Evolutionary conservation across 441 rosid genomes (phyloP).

Genomic region (Eruca vesicaria): DNA sequence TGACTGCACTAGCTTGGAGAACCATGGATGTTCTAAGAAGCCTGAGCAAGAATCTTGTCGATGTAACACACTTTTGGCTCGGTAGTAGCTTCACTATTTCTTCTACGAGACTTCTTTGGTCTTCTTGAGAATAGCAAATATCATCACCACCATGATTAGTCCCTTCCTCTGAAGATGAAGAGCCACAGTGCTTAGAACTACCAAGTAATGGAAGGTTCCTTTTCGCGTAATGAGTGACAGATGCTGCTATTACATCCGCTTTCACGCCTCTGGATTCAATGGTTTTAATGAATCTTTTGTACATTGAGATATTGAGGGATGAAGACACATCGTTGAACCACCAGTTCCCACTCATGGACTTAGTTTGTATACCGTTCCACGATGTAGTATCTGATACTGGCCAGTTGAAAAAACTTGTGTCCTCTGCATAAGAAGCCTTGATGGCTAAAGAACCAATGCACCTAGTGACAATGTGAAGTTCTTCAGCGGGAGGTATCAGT

Average conservation of each 20-base stretch:
- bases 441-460: constrained; percentile 75
- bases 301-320: constrained; percentile 48
- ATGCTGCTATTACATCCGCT: constrained; percentile 56
- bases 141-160: constrained; percentile 37
- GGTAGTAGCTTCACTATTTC: constrained; percentile 75
- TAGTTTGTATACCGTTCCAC: constrained; percentile 82
- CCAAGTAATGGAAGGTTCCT: constrained; percentile 73
- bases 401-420: constrained; percentile 39
- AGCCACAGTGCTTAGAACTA: constrained; percentile 43
- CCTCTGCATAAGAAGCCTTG: constrained; percentile 58
- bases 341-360: constrained; percentile 65
- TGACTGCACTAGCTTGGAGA: constrained; percentile 50
- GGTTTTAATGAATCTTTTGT: constrained; percentile 62
- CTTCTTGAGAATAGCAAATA: constrained; percentile 36
- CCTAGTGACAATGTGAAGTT: constrained; percentile 74
- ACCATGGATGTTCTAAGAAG: constrained; percentile 80
- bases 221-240: constrained; percentile 65
- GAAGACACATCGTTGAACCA: constrained; percentile 87
- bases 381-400: constrained; percentile 49
- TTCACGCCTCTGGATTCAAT: constrained; percentile 61
- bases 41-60: constrained; percentile 77
- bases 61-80: constrained; percentile 45
- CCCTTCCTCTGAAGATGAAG: constrained; percentile 35
- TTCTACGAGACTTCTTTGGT: constrained; percentile 71
- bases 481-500: constrained; percentile 62